phyloP scores from a whole-genome alignment of 345 rosid species.

The Diplotaxis tenuifolia region DNA sequence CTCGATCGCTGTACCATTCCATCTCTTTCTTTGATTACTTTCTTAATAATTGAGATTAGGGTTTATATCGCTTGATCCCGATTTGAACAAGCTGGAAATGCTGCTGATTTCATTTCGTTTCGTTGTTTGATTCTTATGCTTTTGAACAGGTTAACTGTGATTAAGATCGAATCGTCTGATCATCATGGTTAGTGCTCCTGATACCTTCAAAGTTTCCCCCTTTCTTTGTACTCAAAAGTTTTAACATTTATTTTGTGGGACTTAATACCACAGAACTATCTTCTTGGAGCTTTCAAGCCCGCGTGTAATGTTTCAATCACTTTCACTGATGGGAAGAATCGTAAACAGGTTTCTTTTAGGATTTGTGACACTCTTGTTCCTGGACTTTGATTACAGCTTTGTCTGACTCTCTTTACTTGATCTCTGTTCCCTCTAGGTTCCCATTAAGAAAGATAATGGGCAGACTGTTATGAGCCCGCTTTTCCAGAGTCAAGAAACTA shows the following conservation, averaged over 20 bases:
- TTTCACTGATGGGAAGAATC: slow-evolving; percentile 74
- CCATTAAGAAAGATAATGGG: slow-evolving; percentile 92
- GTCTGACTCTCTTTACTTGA: slow-evolving; percentile 1
- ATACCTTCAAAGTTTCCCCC: background rate
- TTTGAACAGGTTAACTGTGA: slow-evolving; percentile 12
- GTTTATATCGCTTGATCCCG: no score
- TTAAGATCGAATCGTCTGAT: slow-evolving; percentile 18
- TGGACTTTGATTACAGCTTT: background rate
- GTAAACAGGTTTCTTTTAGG: slow-evolving; percentile 71
- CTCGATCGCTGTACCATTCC: no score
- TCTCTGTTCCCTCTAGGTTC: slow-evolving; percentile 53
- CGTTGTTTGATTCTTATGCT: background rate
- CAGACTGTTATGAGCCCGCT: slow-evolving; percentile 76
- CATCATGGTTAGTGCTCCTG: slow-evolving; percentile 37
- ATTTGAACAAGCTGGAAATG: slow-evolving; percentile 6
- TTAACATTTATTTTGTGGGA: background rate
- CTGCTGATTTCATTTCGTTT: slow-evolving; percentile 11
- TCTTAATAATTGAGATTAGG: no score
- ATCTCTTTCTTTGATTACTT: no score
- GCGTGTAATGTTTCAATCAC: slow-evolving; percentile 72
- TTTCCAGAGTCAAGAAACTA: slow-evolving; percentile 93
- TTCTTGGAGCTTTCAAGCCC: slow-evolving; percentile 96
- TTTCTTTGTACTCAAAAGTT: background rate
- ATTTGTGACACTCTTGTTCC: no score
- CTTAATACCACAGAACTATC: slow-evolving; percentile 59